Evolutionary conservation across 805 yeast genomes (phyloP).

Genomic region (baker's yeast (Saccharomyces cerevisiae)): DNA sequence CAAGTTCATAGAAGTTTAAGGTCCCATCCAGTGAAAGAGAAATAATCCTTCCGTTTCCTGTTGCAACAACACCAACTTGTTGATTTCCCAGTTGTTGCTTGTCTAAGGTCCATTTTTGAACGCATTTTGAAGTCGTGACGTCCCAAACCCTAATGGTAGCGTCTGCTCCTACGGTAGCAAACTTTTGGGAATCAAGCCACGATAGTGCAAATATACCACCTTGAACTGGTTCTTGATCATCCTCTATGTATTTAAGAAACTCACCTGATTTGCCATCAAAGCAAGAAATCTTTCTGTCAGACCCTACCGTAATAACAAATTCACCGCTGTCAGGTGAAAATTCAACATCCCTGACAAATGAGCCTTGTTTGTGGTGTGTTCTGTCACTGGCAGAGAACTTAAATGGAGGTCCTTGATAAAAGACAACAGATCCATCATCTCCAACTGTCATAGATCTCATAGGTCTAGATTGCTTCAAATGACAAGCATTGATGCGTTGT

Average conservation of each 20-base stretch:
- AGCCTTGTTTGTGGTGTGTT: constrained; percentile 54
- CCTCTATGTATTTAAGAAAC: constrained; percentile 41
- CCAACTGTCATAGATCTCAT: constrained; percentile 88
- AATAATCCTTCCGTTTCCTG: constrained; percentile 48
- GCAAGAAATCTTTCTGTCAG: constrained; percentile 67
- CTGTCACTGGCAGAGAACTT: constrained; percentile 68
- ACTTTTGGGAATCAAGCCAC: constrained; percentile 48
- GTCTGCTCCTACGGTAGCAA: constrained; percentile 83
- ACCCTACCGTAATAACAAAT: constrained; percentile 65
- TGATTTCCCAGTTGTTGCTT: constrained; percentile 48
- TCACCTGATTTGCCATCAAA: constrained; percentile 90
- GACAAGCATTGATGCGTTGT: constrained; percentile 72
- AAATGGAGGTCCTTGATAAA: constrained; percentile 89
- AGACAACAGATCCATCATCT: constrained; percentile 80
- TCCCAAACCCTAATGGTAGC: constrained; percentile 61
- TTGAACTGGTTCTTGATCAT: constrained; percentile 40
- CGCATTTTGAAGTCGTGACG: constrained; percentile 35
- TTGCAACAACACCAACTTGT: constrained; percentile 69
- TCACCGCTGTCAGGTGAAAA: constrained; percentile 72
- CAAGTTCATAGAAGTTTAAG: constrained; percentile 47
- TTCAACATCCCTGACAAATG: constrained; percentile 70
- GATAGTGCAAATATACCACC: constrained; percentile 78
- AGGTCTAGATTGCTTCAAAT: constrained; percentile 80
- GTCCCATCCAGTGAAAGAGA: constrained; percentile 69
- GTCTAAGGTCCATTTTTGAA: constrained; percentile 43